Evolutionary conservation across 2,329 filamentous ascomycete genomes (phyloP).

Genomic region (Exophiala bonariae): DNA sequence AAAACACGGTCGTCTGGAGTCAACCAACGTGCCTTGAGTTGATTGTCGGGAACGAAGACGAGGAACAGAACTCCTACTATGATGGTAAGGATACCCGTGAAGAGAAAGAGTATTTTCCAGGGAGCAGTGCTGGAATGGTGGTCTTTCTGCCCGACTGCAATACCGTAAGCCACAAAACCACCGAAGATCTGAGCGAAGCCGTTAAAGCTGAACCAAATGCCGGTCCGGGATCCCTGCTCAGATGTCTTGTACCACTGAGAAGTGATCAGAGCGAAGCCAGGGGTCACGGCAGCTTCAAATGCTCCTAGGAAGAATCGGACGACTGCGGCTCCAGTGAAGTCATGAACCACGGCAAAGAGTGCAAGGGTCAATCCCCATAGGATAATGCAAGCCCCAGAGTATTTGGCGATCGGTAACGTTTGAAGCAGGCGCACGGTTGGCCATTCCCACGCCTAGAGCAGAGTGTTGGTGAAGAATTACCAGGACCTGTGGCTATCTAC

Average conservation of each 20-base stretch:
- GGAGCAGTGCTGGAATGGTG: too few species aligned
- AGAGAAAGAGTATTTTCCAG: too few species aligned
- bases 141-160: too few species aligned
- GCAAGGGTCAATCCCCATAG: slow-evolving; percentile 49
- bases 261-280: slow-evolving; percentile 47
- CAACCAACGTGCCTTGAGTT: too few species aligned
- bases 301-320: slow-evolving; percentile 56
- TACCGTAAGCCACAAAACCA: slow-evolving; percentile 14
- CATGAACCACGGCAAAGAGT: slow-evolving; percentile 47
- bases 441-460: slow-evolving; percentile 55
- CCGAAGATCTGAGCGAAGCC: slow-evolving; percentile 17
- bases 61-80: too few species aligned
- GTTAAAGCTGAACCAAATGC: slow-evolving; percentile 20
- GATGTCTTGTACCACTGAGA: slow-evolving; percentile 48
- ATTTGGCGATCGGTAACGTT: slow-evolving; percentile 63
- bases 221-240: slow-evolving; percentile 43
- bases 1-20: too few species aligned
- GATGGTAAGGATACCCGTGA: too few species aligned
- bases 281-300: slow-evolving; percentile 56
- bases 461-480: too few species aligned
- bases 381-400: slow-evolving; percentile 47
- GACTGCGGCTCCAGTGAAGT: slow-evolving; percentile 50
- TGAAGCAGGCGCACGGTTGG: slow-evolving; percentile 65
- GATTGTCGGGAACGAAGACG: too few species aligned
- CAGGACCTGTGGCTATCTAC: too few species aligned